phyloP scores from a whole-genome alignment of 805 yeast genomes.

The Lachancea waltii region DNA sequence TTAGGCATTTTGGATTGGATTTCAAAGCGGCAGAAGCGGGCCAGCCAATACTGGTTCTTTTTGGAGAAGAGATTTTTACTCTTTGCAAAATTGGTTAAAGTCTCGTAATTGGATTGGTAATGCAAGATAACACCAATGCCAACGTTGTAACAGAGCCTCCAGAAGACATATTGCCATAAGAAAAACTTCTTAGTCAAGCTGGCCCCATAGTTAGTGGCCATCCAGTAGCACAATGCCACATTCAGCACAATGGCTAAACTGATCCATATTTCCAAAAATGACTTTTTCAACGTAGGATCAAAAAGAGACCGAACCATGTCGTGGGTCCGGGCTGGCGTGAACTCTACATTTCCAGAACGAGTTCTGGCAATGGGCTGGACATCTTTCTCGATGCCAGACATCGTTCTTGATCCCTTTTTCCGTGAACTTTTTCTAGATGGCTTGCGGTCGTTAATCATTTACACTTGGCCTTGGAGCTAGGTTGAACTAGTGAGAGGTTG shows the following conservation, averaged over 20 bases:
- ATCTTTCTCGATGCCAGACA: neutral
- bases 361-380: conserved; percentile 19
- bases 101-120: conserved; percentile 54
- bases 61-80: conserved; percentile 40
- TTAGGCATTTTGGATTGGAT: conserved; percentile 41
- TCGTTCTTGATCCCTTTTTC: neutral
- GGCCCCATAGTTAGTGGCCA: conserved; percentile 19
- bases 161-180: conserved; percentile 53
- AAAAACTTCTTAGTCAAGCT: conserved; percentile 34
- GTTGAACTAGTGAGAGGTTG: conserved; percentile 11
- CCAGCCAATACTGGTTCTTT: conserved; percentile 30
- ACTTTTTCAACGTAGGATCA: conserved; percentile 68
- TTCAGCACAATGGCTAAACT: conserved; percentile 38
- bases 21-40: conserved; percentile 41
- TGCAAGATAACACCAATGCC: conserved; percentile 72
- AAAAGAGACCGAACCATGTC: conserved; percentile 79
- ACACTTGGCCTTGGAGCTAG: conserved; percentile 2
- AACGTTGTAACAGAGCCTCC: conserved; percentile 70
- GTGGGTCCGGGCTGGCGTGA: conserved; percentile 48
- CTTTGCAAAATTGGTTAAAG: conserved; percentile 48
- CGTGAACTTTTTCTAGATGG: neutral
- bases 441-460: conserved; percentile 5
- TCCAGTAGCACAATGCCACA: conserved; percentile 29
- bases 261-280: conserved; percentile 57
- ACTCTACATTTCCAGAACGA: conserved; percentile 29